Percentiles rank a stretch among this genome's conserved stretches.
Conservation (phyloP, 2,329 filamentous ascomycete species). For the Aureobasidium sp. region DNA sequence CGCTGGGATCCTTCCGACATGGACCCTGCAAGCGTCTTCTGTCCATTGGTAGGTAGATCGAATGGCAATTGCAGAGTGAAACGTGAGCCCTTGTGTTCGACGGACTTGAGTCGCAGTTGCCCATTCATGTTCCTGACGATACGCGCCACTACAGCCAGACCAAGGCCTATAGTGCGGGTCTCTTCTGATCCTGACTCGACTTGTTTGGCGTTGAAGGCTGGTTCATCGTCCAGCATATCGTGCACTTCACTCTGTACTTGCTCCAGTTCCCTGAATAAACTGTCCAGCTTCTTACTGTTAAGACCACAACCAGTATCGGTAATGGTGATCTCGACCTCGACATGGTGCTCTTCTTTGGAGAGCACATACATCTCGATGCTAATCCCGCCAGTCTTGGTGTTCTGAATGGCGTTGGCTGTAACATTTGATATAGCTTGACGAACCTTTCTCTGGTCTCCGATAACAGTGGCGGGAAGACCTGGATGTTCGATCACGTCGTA, state of each 20-base stretch:
- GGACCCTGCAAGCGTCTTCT: constrained; percentile 14
- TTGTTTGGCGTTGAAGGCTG: constrained; percentile 23
- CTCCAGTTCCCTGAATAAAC: constrained; percentile 53
- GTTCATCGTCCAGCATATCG: constrained; percentile 30
- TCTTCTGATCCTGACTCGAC: constrained; percentile 23
- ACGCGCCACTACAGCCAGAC: constrained; percentile 78
- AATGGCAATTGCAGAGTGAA: constrained; percentile 78
- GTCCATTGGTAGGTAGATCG: constrained; percentile 44
- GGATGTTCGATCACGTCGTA: constrained; percentile 62
- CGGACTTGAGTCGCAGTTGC: constrained; percentile 74
- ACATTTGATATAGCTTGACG: constrained; percentile 77
- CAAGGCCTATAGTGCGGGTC: constrained; percentile 60
- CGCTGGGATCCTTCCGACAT: not conserved
- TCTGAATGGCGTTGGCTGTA: constrained; percentile 74
- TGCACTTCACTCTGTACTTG: constrained; percentile 56
- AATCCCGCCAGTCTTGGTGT: constrained; percentile 61
- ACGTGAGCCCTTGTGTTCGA: constrained; percentile 70
- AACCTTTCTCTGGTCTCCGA: constrained; percentile 73
- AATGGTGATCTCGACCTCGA: constrained; percentile 64
- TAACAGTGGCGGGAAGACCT: constrained; percentile 60
- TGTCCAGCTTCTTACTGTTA: constrained; percentile 47
- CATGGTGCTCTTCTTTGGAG: constrained; percentile 43
- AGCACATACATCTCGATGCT: constrained; percentile 61
- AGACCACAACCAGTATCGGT: constrained; percentile 67
- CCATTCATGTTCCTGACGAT: constrained; percentile 87